These are phyloP conservation scores for Uronychia binucleata DNA, from an alignment of 73 alveolate genomes.

Conservation along the genomic window DNA sequence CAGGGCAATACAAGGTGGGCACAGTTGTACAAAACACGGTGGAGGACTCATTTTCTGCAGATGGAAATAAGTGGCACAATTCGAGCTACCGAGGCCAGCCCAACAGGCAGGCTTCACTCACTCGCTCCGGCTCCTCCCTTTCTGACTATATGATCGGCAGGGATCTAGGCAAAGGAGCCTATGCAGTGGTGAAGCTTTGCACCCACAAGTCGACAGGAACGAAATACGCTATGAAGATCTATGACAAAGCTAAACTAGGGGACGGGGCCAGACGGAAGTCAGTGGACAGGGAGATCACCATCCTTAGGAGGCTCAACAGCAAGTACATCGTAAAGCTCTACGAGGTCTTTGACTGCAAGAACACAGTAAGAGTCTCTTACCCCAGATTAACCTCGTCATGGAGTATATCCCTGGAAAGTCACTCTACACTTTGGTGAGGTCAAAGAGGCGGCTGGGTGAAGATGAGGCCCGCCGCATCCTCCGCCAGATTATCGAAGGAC, in stretches of 20 bases:
- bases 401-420: constrained; percentile 75
- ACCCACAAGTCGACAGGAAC: constrained; percentile 22
- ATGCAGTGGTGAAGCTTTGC: constrained; percentile 47
- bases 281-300: constrained; percentile 18
- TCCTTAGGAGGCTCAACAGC: not conserved
- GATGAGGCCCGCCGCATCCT: constrained; percentile 68
- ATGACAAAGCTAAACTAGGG: constrained; percentile 31
- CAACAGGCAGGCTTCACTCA: too few relatives aligned
- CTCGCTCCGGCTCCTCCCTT: too few relatives aligned
- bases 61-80: too few relatives aligned
- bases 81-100: too few relatives aligned
- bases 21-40: too few relatives aligned
- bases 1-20: too few relatives aligned
- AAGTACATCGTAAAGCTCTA: not conserved
- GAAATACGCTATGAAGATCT: constrained; percentile 34
- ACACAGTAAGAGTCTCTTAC: not conserved
- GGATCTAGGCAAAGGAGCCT: constrained; percentile 51
- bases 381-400: constrained; percentile 66
- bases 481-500: constrained; percentile 70
- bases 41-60: too few relatives aligned
- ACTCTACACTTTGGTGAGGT: not conserved
- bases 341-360: not conserved
- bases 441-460: constrained; percentile 39
- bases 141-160: constrained; percentile 23
- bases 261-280: constrained; percentile 35